These are phyloP conservation scores for Torrubiellomyces zombiae DNA, from an alignment of 2,329 filamentous ascomycete species.

Conservation along the genomic window DNA sequence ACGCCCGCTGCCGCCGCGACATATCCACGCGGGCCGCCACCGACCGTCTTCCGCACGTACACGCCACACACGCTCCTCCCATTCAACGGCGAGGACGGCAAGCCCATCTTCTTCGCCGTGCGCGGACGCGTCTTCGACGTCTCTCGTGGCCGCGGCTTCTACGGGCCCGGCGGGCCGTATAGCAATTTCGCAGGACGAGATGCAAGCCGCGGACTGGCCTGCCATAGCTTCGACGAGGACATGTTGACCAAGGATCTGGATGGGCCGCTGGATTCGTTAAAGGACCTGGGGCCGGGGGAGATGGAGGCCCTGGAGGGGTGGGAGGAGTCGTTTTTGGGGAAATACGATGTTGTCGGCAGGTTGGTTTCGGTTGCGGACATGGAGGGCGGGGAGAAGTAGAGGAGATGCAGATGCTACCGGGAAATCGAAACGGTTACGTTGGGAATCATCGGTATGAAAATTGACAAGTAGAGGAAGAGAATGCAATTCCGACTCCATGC, in stretches of 20 bases:
- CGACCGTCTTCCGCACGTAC: slow-evolving; percentile 50
- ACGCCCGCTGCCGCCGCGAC: too few relatives aligned
- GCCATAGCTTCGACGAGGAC: slow-evolving; percentile 82
- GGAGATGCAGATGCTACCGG: not conserved
- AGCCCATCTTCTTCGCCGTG: slow-evolving; percentile 79
- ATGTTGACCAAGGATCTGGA: slow-evolving; percentile 89
- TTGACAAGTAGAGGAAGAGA: slow-evolving; percentile 8
- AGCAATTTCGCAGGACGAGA: slow-evolving; percentile 92
- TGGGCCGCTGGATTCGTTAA: slow-evolving; percentile 61
- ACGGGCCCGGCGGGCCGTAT: slow-evolving; percentile 89
- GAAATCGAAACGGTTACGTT: slow-evolving; percentile 1
- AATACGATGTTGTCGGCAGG: slow-evolving; percentile 88
- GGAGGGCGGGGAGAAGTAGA: not conserved
- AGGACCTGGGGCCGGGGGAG: slow-evolving; percentile 57
- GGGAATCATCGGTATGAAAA: slow-evolving; percentile 1
- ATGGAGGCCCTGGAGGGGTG: slow-evolving; percentile 72
- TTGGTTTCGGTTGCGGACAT: slow-evolving; percentile 44
- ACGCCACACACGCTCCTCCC: slow-evolving; percentile 69
- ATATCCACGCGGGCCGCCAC: slow-evolving; percentile 36
- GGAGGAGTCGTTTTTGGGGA: slow-evolving; percentile 86
- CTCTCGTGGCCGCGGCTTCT: slow-evolving; percentile 73
- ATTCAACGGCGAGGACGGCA: slow-evolving; percentile 59
- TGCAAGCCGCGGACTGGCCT: slow-evolving; percentile 73
- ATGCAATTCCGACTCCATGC: slow-evolving; percentile 16
- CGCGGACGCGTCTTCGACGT: slow-evolving; percentile 88